Percentiles rank a stretch among this genome's conserved stretches.
Evolutionary conservation across 2,329 filamentous ascomycete genomes (phyloP).

Genomic region (Neoascochyta sp.): DNA sequence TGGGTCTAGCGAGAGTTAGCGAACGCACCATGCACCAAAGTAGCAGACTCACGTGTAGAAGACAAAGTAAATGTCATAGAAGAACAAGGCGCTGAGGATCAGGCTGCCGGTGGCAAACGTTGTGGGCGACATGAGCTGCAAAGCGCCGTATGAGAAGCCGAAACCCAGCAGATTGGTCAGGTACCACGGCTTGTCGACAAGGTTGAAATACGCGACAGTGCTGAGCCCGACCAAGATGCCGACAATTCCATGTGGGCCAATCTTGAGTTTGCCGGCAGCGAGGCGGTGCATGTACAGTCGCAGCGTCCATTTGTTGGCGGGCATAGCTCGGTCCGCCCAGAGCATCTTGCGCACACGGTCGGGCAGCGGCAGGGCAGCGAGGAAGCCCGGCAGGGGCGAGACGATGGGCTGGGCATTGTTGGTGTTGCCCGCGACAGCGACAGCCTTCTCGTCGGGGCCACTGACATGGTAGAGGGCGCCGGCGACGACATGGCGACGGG

Average conservation of each 20-base stretch:
- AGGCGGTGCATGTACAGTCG: constrained; percentile 54
- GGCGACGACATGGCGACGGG: constrained; percentile 59
- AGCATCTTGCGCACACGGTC: constrained; percentile 32
- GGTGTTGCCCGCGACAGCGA: constrained; percentile 26
- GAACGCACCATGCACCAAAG: neutral
- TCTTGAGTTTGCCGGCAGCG: constrained; percentile 48
- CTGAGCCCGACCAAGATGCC: constrained; percentile 54
- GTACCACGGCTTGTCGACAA: constrained; percentile 60
- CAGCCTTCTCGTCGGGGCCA: constrained; percentile 30
- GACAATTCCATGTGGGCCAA: constrained; percentile 53
- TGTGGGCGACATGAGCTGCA: constrained; percentile 83
- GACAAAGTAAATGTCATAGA: constrained; percentile 93
- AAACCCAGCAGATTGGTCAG: constrained; percentile 85
- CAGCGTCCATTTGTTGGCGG: constrained; percentile 51
- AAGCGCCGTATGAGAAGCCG: constrained; percentile 76
- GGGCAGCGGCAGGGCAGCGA: constrained; percentile 49
- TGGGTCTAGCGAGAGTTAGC: constrained; percentile 50
- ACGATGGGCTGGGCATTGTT: constrained; percentile 17
- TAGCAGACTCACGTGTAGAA: constrained; percentile 67
- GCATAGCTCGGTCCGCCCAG: constrained; percentile 50
- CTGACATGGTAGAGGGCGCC: constrained; percentile 51
- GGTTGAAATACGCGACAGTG: constrained; percentile 62
- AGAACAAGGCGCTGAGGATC: constrained; percentile 75
- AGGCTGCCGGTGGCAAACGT: constrained; percentile 78
- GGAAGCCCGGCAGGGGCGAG: constrained; percentile 52